Percentiles rank a stretch among this genome's conserved stretches.
Evolutionary conservation across 2,329 filamentous ascomycete species (phyloP).

Genomic region (Neonectria ditissima): DNA sequence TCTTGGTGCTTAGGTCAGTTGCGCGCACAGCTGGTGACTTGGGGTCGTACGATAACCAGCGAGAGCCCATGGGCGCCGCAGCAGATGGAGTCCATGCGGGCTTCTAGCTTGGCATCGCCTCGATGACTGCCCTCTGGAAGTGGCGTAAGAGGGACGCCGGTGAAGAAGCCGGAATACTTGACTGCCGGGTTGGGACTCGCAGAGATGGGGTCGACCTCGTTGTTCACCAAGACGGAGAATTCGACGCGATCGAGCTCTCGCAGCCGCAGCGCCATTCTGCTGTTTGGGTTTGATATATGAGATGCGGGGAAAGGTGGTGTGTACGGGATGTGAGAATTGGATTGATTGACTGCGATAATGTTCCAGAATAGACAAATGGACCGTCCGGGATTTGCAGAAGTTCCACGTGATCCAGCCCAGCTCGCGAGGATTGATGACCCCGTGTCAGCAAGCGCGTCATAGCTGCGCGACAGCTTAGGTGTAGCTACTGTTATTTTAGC

Average conservation of each 20-base stretch:
- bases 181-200: constrained; percentile 57
- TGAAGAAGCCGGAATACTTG: constrained; percentile 56
- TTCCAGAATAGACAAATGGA: neutral
- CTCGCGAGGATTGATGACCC: neutral
- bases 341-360: neutral
- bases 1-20: constrained; percentile 47
- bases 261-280: neutral
- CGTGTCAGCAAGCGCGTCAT: too few relatives aligned
- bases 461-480: too few relatives aligned
- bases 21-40: neutral
- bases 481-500: too few relatives aligned
- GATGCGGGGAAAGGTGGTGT: neutral
- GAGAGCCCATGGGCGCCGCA: constrained; percentile 67
- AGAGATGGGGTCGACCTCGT: constrained; percentile 66
- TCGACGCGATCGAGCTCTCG: constrained; percentile 49
- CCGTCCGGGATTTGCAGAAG: neutral
- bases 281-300: neutral
- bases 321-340: neutral
- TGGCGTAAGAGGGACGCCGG: constrained; percentile 52
- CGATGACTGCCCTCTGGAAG: constrained; percentile 46
- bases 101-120: constrained; percentile 56
- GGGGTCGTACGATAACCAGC: constrained; percentile 57
- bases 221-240: constrained; percentile 63
- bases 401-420: neutral
- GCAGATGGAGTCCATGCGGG: constrained; percentile 63